Evolutionary conservation across 352 stramenopile species (phyloP).

Genomic region (Phytophthora citrophthora): DNA sequence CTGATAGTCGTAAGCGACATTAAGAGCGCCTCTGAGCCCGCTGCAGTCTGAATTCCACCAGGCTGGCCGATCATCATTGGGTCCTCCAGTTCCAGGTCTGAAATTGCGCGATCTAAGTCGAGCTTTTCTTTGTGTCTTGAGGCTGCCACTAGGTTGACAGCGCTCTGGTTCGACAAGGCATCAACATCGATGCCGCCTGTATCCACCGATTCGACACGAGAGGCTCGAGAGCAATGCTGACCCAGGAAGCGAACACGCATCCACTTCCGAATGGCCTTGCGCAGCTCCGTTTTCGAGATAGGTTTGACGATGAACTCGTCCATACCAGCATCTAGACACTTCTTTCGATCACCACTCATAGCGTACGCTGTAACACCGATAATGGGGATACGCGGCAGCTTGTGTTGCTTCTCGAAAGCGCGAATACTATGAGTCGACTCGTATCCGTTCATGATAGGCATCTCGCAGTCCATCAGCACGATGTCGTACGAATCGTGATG

Average conservation of each 20-base stretch:
- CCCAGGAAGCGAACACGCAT: conserved; percentile 77
- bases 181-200: conserved; percentile 15
- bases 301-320: conserved; percentile 90
- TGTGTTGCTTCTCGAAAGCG: conserved; percentile 68
- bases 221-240: conserved; percentile 42
- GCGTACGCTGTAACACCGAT: conserved; percentile 86
- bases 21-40: conserved; percentile 49
- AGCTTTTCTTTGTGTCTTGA: conserved; percentile 81
- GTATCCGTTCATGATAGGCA: conserved; percentile 90
- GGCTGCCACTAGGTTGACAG: conserved; percentile 68
- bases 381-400: conserved; percentile 77
- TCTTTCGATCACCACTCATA: conserved; percentile 85
- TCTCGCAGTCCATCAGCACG: conserved; percentile 88
- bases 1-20: conserved; percentile 64
- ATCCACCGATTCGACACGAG: conserved; percentile 18
- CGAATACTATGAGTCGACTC: conserved; percentile 75
- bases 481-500: conserved; percentile 82
- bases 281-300: conserved; percentile 71
- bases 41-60: conserved; percentile 41
- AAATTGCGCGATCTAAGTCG: conserved; percentile 81
- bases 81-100: conserved; percentile 84
- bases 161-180: conserved; percentile 37
- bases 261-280: conserved; percentile 79
- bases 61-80: conserved; percentile 83
- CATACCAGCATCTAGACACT: conserved; percentile 86